Conservation (phyloP, 352 stramenopile genomes). For the Phytophthora sojae region DNA sequence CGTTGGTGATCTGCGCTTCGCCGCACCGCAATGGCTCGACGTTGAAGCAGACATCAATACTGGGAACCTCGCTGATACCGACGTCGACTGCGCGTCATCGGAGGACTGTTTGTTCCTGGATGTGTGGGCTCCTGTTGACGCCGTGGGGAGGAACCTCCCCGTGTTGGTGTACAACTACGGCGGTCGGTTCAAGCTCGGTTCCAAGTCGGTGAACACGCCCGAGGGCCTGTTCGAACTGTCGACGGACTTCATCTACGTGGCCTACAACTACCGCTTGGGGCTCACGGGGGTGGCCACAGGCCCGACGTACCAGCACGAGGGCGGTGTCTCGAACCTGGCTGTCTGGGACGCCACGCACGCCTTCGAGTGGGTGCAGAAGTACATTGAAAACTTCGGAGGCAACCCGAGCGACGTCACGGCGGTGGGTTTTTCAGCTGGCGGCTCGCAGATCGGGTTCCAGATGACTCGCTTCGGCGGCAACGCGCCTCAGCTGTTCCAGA, state of each 20-base stretch:
- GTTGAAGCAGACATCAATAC: constrained; percentile 34
- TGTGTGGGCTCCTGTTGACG: constrained; percentile 38
- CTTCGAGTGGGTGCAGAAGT: constrained; percentile 46
- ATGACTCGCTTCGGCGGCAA: constrained; percentile 40
- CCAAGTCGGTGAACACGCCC: constrained; percentile 27
- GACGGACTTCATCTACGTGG: constrained; percentile 44
- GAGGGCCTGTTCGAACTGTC: constrained; percentile 35
- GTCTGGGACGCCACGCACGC: constrained; percentile 40
- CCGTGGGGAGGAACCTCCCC: constrained; percentile 30
- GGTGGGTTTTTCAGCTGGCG: constrained; percentile 39
- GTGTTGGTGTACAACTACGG: constrained; percentile 50
- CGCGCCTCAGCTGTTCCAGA: constrained; percentile 32
- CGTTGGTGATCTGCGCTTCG: constrained; percentile 33
- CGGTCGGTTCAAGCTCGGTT: constrained; percentile 37
- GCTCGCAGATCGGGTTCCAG: constrained; percentile 35
- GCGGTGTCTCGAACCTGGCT: constrained; percentile 30
- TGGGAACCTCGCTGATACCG: constrained; percentile 34
- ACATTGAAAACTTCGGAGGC: constrained; percentile 42
- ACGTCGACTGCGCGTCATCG: constrained; percentile 27
- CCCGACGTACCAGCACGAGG: constrained; percentile 39
- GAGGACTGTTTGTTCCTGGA: constrained; percentile 53
- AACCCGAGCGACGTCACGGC: constrained; percentile 48
- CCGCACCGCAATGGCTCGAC: constrained; percentile 31
- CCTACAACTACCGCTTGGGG: constrained; percentile 50
- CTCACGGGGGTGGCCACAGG: constrained; percentile 32